Evolutionary conservation across 2,329 filamentous ascomycete genomes (phyloP), one percentile per base, ranked within the genome.

Genomic region (Colletotrichum graminicola): DNA sequence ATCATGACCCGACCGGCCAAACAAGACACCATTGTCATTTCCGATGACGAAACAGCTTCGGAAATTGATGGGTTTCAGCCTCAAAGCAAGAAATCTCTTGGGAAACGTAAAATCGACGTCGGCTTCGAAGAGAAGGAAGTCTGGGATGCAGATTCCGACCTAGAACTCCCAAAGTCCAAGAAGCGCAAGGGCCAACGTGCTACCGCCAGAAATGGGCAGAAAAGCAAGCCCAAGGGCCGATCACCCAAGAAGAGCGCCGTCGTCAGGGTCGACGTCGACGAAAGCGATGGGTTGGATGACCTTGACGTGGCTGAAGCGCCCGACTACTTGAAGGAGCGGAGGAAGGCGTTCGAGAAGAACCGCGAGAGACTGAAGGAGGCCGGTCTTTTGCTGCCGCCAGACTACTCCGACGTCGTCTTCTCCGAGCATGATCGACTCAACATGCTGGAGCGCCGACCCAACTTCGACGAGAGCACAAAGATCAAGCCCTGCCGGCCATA

Each of bases 321-420:
- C 0, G 89, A 92, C 26, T 95, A 97, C 78, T 79, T 97, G 36
- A 86, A 88, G 73, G 81, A 87, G 29, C 88, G 95, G n/a, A 88
- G 92, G 32, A 83, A 80, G n/a, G 82, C 86, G 29, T 95, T 97
- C 76, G 92, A 96, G 66, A 82, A 86, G 56, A 84, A 86, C n/a
- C 83, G 83, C 57, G 84, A 89, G 45, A 80, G 80, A 36, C 82
- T 94, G 57, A 89, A 90, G 68, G 88, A 92, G 66, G 89, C 88
- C 7, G 94, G 92, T 0, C 83, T 98, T 54, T 91, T 89, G 73
- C 80, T 97, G 2, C 94, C 96, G 0, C 96, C 96, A 0, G 88
- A 89, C 60, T 97, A 92, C 77, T 88, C 91, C 1, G 90, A 91
- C 59, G 85, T 98, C 21, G 86, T 92, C 12, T 95, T 97, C 74